A percentile compares a stretch with the other conserved stretches of the same genome.
phyloP scores from a whole-genome alignment of 768 basidiomycete genomes.

The Lepiota brunneoincarnata region DNA sequence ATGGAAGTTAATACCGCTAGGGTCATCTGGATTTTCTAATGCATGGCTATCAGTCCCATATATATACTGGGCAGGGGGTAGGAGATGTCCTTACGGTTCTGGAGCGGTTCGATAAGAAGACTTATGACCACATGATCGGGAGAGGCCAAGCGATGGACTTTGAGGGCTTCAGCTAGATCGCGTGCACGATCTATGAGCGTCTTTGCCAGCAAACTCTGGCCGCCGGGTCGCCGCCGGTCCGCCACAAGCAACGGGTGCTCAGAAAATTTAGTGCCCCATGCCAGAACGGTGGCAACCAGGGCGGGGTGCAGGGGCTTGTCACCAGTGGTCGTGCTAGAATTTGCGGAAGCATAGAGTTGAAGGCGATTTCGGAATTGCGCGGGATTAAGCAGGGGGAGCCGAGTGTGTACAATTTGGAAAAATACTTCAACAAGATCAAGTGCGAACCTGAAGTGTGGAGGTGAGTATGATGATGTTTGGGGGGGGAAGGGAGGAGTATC shows the following conservation, averaged over 20 bases:
- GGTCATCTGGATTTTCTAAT: conserved; percentile 70
- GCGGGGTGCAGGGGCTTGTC: conserved; percentile 62
- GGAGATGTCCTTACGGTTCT: conserved; percentile 69
- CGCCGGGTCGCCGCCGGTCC: conserved; percentile 68
- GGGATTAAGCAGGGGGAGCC: conserved; percentile 85
- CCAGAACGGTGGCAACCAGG: conserved; percentile 81
- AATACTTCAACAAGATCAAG: conserved; percentile 93
- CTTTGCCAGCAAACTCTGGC: conserved; percentile 77
- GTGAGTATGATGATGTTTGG: conserved; percentile 13
- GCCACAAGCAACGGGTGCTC: conserved; percentile 82
- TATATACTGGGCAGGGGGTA: conserved; percentile 1
- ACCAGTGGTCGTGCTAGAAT: conserved; percentile 19
- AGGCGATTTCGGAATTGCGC: conserved; percentile 75
- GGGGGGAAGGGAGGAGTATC: conserved; percentile 15
- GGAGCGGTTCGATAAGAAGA: conserved; percentile 77
- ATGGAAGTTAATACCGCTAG: conserved; percentile 49
- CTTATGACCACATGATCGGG: conserved; percentile 82
- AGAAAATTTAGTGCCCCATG: conserved; percentile 93
- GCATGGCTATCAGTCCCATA: conserved; percentile 11
- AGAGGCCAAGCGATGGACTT: conserved; percentile 78
- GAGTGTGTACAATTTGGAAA: conserved; percentile 89
- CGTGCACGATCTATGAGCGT: conserved; percentile 76
- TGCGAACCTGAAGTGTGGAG: conserved; percentile 62
- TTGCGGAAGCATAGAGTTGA: conserved; percentile 35
- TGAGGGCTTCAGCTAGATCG: conserved; percentile 83